phyloP scores from a whole-genome alignment of 2,329 filamentous ascomycete species.

The Claviceps monticola region DNA sequence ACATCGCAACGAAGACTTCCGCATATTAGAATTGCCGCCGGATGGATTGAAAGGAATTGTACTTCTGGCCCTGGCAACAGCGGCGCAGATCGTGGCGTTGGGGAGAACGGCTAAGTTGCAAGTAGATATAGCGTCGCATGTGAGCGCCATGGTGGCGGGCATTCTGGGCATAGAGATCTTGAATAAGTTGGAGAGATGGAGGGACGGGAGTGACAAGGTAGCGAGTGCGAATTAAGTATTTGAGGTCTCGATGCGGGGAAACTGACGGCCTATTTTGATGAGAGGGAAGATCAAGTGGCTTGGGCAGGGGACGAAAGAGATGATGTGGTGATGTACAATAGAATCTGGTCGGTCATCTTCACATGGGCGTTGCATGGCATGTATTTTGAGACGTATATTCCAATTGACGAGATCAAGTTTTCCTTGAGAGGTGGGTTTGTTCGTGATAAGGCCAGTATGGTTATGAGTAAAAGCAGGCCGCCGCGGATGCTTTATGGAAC shows the following conservation, averaged over 20 bases:
- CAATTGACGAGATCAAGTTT: not conserved
- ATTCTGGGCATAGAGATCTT: constrained; percentile 25
- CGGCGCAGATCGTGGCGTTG: constrained; percentile 34
- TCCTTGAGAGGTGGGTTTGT: too few relatives aligned
- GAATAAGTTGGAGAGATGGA: constrained; percentile 9
- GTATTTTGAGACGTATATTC: not conserved
- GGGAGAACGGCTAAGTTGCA: constrained; percentile 27
- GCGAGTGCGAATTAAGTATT: constrained; percentile 6
- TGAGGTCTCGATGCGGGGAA: constrained; percentile 4
- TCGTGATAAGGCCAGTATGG: too few relatives aligned
- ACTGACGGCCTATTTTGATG: not conserved
- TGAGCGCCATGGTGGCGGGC: constrained; percentile 37
- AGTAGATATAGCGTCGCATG: constrained; percentile 38
- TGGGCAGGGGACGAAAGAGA: too few relatives aligned
- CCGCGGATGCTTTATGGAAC: too few relatives aligned
- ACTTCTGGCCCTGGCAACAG: constrained; percentile 36
- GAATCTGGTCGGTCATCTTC: not conserved
- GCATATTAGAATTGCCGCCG: constrained; percentile 42
- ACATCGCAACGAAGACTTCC: constrained; percentile 41
- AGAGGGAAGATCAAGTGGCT: too few relatives aligned
- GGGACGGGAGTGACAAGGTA: not conserved
- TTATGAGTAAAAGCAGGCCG: too few relatives aligned
- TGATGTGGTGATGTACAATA: not conserved
- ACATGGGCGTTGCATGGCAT: not conserved
- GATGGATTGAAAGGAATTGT: constrained; percentile 41